phyloP scores from a whole-genome alignment of 2,329 filamentous ascomycete species.

The Lachnellula cervina region DNA sequence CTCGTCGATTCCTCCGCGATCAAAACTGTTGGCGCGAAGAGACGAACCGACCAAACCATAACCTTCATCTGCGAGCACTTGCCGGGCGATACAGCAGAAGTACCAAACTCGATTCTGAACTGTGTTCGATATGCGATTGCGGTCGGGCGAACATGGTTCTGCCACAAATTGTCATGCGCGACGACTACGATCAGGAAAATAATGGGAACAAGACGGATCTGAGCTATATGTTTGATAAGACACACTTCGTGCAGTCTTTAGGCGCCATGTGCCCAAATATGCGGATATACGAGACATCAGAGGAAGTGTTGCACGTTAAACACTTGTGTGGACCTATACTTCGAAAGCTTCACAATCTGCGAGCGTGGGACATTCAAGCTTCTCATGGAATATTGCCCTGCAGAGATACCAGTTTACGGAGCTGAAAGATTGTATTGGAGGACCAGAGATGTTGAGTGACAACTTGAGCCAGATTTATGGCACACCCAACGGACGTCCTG shows the following conservation, averaged over 20 bases:
- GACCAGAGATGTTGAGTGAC: conserved; percentile 13
- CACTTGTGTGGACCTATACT: conserved; percentile 13
- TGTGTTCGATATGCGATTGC: conserved; percentile 29
- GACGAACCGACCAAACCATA: conserved; percentile 21
- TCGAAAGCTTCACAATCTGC: conserved; percentile 37
- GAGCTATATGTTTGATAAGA: conserved; percentile 24
- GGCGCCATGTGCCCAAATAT: conserved; percentile 21
- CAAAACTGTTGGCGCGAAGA: conserved; percentile 19
- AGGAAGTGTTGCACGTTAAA: conserved; percentile 8
- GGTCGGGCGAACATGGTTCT: conserved; percentile 24
- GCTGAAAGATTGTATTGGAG: conserved; percentile 5
- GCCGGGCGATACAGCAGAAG: conserved; percentile 25
- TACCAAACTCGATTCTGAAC: conserved; percentile 28
- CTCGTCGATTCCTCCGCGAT: conserved; percentile 19
- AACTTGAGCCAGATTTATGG: conserved; percentile 14
- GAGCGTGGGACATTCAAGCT: conserved; percentile 40
- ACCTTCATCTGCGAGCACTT: conserved; percentile 25
- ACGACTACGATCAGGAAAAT: conserved; percentile 9
- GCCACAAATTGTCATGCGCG: conserved; percentile 19
- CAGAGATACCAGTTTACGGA: conserved; percentile 27
- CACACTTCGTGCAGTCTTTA: conserved; percentile 22
- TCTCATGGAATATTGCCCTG: conserved; percentile 42
- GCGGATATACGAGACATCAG: conserved; percentile 12
- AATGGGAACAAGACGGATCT: conserved; percentile 13
- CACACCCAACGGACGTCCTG: conserved; percentile 10